A percentile compares a stretch with the other conserved stretches of the same genome.
phyloP scores from a whole-genome alignment of 2,329 filamentous ascomycete genomes.

The Colletotrichum plurivorum region DNA sequence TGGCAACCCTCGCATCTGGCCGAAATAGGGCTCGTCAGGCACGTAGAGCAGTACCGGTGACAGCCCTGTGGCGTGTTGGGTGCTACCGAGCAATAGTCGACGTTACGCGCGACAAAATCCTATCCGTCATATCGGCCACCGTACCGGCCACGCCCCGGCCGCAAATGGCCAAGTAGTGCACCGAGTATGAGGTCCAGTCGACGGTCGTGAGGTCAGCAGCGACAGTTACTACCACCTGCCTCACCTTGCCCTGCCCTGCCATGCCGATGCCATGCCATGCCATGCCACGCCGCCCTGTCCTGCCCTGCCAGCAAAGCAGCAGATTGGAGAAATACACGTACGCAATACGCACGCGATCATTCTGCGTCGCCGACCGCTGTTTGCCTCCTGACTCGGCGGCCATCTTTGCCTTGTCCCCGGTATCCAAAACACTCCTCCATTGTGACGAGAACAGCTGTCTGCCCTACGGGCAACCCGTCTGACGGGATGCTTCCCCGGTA shows the following conservation, averaged over 20 bases:
- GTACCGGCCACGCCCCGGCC: conserved; percentile 18
- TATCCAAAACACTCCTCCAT: background rate
- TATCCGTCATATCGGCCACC: conserved; percentile 11
- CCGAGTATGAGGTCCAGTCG: background rate
- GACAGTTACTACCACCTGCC: conserved; percentile 2
- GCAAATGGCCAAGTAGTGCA: conserved; percentile 9
- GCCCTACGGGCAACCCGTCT: conserved; percentile 12
- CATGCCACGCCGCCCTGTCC: conserved; percentile 8
- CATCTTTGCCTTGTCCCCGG: background rate
- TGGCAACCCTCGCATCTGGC: conserved; percentile 2
- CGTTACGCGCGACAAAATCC: conserved; percentile 30
- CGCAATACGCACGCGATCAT: conserved; percentile 6
- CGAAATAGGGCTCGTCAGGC: conserved; percentile 20
- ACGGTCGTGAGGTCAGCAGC: conserved; percentile 23
- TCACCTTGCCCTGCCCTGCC: too few relatives aligned
- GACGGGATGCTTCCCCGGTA: conserved; percentile 19
- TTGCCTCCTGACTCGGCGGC: conserved; percentile 15
- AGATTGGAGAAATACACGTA: background rate
- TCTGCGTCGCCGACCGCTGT: background rate
- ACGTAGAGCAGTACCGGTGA: conserved; percentile 16
- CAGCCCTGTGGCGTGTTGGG: conserved; percentile 7
- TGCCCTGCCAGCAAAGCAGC: conserved; percentile 18
- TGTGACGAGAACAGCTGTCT: background rate
- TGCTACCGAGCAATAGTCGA: conserved; percentile 9
- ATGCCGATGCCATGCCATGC: conserved; percentile 3